These are phyloP conservation scores for Pseudogymnoascus sp. DNA, from an alignment of 2,329 filamentous ascomycete genomes.

Conservation along the genomic window DNA sequence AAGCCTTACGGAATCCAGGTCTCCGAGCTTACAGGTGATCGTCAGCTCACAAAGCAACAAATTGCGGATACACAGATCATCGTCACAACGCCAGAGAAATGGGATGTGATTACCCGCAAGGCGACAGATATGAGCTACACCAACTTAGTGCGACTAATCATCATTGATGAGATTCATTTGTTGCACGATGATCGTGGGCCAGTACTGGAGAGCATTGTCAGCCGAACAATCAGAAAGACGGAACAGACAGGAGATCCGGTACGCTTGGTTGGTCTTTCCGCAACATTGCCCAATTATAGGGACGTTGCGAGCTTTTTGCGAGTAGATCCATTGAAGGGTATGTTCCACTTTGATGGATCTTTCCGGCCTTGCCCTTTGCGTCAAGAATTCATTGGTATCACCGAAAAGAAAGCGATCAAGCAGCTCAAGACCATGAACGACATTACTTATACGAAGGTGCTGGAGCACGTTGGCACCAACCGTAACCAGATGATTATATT, in stretches of 20 bases:
- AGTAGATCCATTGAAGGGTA: constrained; percentile 72
- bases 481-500: constrained; percentile 99
- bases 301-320: constrained; percentile 94
- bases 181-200: constrained; percentile 96
- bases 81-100: constrained; percentile 97
- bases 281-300: constrained; percentile 90
- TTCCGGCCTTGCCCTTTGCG: constrained; percentile 89
- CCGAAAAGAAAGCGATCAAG: constrained; percentile 97
- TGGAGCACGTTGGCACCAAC: constrained; percentile 89
- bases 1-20: constrained; percentile 88
- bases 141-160: constrained; percentile 88
- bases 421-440: constrained; percentile 99
- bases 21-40: constrained; percentile 92
- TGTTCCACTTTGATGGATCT: constrained; percentile 95
- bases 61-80: constrained; percentile 97
- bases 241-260: constrained; percentile 94
- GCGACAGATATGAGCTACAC: constrained; percentile 95
- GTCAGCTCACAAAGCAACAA: constrained; percentile 96
- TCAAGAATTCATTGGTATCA: constrained; percentile 95
- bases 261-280: constrained; percentile 83
- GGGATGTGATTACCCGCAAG: constrained; percentile 97
- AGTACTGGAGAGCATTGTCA: constrained; percentile 93
- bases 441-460: constrained; percentile 92
- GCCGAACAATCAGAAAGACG: constrained; percentile 81
- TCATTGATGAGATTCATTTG: constrained; percentile 97